Evolutionary conservation across 345 rosid genomes (phyloP).

Genomic region (Cardamine chenopodiifolia): DNA sequence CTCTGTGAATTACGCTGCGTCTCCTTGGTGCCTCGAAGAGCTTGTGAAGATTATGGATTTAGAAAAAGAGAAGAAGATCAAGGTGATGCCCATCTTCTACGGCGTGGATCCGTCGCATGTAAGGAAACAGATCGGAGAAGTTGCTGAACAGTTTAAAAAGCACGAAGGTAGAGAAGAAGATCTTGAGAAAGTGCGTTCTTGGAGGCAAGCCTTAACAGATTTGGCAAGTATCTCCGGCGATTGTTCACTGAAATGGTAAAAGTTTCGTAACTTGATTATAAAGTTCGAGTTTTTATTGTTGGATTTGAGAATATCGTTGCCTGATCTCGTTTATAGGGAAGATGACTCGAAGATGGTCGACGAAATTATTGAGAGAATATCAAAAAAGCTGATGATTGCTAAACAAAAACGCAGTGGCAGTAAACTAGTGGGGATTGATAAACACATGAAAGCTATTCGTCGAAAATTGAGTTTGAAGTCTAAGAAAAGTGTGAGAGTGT

Average conservation of each 20-base stretch:
- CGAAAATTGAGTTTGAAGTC: constrained; percentile 13
- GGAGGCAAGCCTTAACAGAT: constrained; percentile 32
- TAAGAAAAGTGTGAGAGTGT: constrained; percentile 7
- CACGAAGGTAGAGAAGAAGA: constrained; percentile 25
- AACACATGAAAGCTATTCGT: constrained; percentile 14
- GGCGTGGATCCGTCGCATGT: constrained; percentile 29
- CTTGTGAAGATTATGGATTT: constrained; percentile 37
- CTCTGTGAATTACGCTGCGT: constrained; percentile 35
- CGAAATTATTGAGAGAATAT: constrained; percentile 23
- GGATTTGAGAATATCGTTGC: background rate
- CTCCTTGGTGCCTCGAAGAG: constrained; percentile 37
- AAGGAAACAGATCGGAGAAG: constrained; percentile 13
- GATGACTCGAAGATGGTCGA: constrained; percentile 41
- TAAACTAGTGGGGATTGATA: constrained; percentile 36
- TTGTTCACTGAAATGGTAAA: constrained; percentile 25
- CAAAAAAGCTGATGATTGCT: background rate
- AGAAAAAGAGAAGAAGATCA: background rate
- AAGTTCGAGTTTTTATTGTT: background rate
- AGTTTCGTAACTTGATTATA: background rate
- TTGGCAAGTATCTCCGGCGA: constrained; percentile 21
- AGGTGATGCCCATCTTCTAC: constrained; percentile 42
- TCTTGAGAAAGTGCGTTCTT: constrained; percentile 5
- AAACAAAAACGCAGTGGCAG: background rate
- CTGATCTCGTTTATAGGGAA: constrained; percentile 1
- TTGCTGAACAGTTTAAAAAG: constrained; percentile 22